Evolutionary conservation across 345 rosid species (phyloP), one percentile per base, ranked within the genome.

Genomic region (Hibiscus tridactylites): DNA sequence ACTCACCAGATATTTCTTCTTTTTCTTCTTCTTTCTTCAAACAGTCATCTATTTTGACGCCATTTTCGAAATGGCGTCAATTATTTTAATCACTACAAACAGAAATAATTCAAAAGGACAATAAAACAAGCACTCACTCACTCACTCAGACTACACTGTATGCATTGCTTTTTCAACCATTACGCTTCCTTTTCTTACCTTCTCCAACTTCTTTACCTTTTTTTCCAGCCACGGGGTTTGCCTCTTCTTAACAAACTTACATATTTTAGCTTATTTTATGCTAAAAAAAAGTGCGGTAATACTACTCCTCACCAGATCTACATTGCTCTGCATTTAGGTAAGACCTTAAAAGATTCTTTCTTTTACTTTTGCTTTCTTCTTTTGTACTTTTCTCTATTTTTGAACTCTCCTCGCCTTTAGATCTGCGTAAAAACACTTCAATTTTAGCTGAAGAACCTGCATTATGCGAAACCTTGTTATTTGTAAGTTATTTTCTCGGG

Each of bases 281-380:
- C 72, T 10, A 37, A 15, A 53, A 39, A 39, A 39, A 26, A 61
- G 66, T 8, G 42, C 9, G 5, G 16, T 63, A 13, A 31, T 9
- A 35, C 53, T 46, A 67, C 9, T 21, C 53, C 70, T 68, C 62
- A 31, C 54, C 73, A 70, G 82, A 80, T 76, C 79, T 65, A 73
- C 65, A 58, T 4, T 68, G 16, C 47, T 52, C 58, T 59, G n/a
- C 65, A 49, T 76, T 61, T 28, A 35, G 70, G 67, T 67, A 29
- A 58, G 57, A 50, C 42, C 58, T 71, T 69, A 63, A 21, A 58
- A 31, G n/a, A 29, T 26, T 50, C 37, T 19, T 59, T 59, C n/a
- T 59, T 53, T 44, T 39, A 2, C 24, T 16, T 24, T 19, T 53
- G 0, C 24, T 4, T 70, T 21, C 5, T 60, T 11, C 33, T 1